These are phyloP conservation scores for Naegleria gruberi DNA, from an alignment of 208 protist species.

Conservation along the genomic window DNA sequence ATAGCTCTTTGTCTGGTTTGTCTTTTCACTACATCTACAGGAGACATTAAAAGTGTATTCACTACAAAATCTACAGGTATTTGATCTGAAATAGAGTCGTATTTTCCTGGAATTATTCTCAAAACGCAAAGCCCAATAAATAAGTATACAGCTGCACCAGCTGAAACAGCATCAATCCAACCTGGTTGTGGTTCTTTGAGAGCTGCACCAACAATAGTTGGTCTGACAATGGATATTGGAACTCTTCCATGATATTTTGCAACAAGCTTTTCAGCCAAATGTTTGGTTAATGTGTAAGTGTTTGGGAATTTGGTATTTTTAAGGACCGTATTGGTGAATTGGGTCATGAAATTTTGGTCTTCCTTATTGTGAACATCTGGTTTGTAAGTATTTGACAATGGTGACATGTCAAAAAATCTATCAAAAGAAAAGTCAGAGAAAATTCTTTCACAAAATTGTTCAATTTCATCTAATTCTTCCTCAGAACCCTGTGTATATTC, in stretches of 20 bases:
- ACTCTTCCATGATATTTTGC: constrained; percentile 44
- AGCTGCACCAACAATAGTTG: constrained; percentile 66
- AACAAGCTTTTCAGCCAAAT: constrained; percentile 65
- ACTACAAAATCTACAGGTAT: background rate
- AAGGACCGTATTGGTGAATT: constrained; percentile 40
- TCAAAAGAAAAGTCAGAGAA: background rate
- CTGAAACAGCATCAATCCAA: constrained; percentile 68
- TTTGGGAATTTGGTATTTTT: constrained; percentile 63
- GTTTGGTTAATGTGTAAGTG: constrained; percentile 78
- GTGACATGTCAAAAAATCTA: background rate
- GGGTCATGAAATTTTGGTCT: background rate
- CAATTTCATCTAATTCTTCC: constrained; percentile 31
- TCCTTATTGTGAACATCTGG: background rate
- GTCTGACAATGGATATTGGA: constrained; percentile 61
- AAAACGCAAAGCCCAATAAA: background rate
- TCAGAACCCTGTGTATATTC: background rate
- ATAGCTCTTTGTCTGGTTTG: background rate
- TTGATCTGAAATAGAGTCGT: background rate
- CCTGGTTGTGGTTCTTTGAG: constrained; percentile 60
- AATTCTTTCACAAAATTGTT: constrained; percentile 24
- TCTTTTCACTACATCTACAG: background rate
- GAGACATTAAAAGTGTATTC: background rate
- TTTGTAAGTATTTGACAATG: background rate
- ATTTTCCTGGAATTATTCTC: background rate
- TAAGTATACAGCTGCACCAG: constrained; percentile 33